Conservation (phyloP, 192 early-diverging fungal species). For the Coemansia sp. region DNA sequence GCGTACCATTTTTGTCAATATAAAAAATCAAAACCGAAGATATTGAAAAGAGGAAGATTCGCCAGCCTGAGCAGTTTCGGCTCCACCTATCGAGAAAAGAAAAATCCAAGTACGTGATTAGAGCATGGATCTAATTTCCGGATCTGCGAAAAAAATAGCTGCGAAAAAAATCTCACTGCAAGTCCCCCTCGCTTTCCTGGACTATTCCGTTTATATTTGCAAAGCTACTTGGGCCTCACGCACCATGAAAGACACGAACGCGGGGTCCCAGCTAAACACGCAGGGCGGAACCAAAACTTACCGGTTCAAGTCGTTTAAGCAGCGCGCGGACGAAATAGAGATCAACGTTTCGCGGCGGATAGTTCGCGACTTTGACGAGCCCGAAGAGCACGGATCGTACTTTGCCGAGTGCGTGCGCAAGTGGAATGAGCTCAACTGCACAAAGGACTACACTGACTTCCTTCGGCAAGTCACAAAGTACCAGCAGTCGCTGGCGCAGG, state of each 20-base stretch:
- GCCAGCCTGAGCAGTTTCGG: too few species aligned
- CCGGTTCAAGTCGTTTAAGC: conserved; percentile 45
- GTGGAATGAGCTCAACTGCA: conserved; percentile 91
- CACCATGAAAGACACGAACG: conserved; percentile 33
- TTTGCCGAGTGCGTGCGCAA: conserved; percentile 77
- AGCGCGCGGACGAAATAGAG: conserved; percentile 72
- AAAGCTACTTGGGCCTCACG: too few species aligned
- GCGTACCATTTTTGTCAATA: conserved; percentile 16
- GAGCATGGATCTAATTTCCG: too few species aligned
- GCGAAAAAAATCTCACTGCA: conserved; percentile 4
- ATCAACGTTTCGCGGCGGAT: conserved; percentile 72
- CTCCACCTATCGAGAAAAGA: background rate
- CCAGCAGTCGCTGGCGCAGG: conserved; percentile 73
- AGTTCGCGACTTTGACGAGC: conserved; percentile 56
- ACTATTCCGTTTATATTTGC: background rate
- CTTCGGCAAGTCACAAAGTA: conserved; percentile 59
- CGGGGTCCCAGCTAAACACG: conserved; percentile 40
- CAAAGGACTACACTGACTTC: conserved; percentile 74
- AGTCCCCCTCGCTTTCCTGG: background rate
- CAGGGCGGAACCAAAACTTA: conserved; percentile 40
- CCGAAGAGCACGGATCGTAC: conserved; percentile 65
- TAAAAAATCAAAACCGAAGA: conserved; percentile 2
- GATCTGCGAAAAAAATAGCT: background rate
- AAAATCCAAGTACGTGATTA: background rate
- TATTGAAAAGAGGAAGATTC: conserved; percentile 11